Evolutionary conservation across 805 yeast species (phyloP), one percentile per base, ranked within the genome.

Genomic region (Ogataea paradorogensis): DNA sequence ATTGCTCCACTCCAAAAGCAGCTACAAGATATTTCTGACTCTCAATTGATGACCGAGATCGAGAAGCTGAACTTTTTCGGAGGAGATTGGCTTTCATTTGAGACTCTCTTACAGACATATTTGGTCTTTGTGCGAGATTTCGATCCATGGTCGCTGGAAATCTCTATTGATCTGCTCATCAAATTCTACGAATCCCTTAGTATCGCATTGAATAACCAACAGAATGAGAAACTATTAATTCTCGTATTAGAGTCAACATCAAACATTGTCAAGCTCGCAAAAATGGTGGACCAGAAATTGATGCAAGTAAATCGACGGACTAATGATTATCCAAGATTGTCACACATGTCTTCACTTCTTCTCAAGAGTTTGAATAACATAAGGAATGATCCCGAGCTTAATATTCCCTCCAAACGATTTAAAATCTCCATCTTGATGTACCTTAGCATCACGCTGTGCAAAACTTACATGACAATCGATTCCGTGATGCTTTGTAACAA

Each of bases 401-500:
- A 64, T 34, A 49, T 47, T 8, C 43, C 47, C 7, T 58, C 63
- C 24, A 60, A 63, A 8, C 47, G 44, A 27, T 51, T 48, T 33
- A 76, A 76, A 45, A 75, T 70, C 33, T 56, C 68, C 5, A 58
- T 78, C 9, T 65, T 80, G 16, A 51, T 80, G 28, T 70, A 67
- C 42, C 56, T 78, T 9, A 76, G 79, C 9, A 66, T 68, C 21
- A 63, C 67, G 27, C 53, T 80, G 30, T 78, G 82, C 55, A 64
- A 61, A 45, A 61, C 74, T 0, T 80, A 80, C 54, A 75, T 76
- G 53, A 62, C 58, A 27, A 69, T 80, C 15, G 72, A 67, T 22
- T 76, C 73, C 22, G 82, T 84, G 5, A 63, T 78, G 48, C 59
- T 78, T 13, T 80, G 85, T 58, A 70, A 78, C 25, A 78, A 80